Conservation (phyloP, 2,329 filamentous ascomycete genomes). For the Ceratocystis harringtonii region DNA sequence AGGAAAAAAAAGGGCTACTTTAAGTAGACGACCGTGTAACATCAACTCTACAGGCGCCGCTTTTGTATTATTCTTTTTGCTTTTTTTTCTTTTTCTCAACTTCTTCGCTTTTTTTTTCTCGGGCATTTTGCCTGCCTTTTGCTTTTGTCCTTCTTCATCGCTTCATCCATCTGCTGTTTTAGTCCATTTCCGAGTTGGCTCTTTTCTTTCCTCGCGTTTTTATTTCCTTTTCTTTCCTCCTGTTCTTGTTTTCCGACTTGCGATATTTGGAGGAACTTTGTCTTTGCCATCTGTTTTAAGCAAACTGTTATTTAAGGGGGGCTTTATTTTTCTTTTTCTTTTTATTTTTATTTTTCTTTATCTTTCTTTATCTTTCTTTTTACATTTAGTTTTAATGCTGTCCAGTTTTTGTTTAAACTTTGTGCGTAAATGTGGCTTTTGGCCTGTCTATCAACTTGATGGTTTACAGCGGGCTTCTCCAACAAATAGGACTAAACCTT, state of each 20-base stretch:
- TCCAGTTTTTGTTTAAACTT: not conserved
- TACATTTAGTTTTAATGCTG: not conserved
- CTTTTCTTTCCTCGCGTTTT: not conserved
- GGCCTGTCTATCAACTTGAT: too few relatives aligned
- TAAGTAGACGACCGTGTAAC: constrained; percentile 1
- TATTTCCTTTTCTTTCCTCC: not conserved
- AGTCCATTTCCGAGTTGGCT: not conserved
- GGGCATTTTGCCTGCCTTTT: not conserved
- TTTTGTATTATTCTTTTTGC: not conserved
- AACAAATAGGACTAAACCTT: too few relatives aligned
- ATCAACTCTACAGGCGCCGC: not conserved
- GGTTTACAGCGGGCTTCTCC: too few relatives aligned
- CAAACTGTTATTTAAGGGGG: constrained; percentile 1
- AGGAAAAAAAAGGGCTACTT: not conserved
- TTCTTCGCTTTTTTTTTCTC: not conserved
- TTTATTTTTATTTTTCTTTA: not conserved
- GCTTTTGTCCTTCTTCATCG: not conserved
- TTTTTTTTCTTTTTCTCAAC: not conserved
- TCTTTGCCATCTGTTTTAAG: not conserved
- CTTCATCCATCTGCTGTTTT: not conserved
- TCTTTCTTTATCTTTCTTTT: not conserved
- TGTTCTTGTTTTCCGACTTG: not conserved
- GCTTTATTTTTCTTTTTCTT: not conserved
- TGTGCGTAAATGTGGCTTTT: too few relatives aligned
- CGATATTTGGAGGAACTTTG: not conserved